phyloP scores from a whole-genome alignment of 352 stramenopile species.

The Globisporangium apiculatum region DNA sequence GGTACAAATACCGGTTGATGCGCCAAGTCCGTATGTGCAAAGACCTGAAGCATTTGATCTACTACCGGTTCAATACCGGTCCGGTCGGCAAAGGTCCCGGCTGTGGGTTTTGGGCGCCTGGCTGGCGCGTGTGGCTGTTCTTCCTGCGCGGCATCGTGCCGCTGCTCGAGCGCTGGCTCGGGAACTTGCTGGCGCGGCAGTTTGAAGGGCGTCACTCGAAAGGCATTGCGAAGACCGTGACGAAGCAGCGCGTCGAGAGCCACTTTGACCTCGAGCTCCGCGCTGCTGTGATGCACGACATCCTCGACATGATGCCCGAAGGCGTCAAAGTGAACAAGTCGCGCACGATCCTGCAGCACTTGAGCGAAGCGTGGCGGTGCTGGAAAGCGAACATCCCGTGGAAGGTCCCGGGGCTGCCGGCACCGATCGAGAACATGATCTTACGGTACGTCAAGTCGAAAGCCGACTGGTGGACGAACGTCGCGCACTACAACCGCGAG shows the following conservation, averaged over 20 bases:
- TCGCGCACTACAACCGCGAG: slow-evolving; percentile 99
- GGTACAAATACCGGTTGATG: slow-evolving; percentile 99
- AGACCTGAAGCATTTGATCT: slow-evolving; percentile 99
- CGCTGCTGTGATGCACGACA: slow-evolving; percentile 99
- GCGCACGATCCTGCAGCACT: slow-evolving; percentile 96
- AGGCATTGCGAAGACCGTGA: slow-evolving; percentile 98
- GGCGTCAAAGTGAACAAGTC: slow-evolving; percentile 99
- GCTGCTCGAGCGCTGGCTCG: slow-evolving; percentile 97
- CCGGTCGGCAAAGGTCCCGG: slow-evolving; percentile 98
- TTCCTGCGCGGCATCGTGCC: slow-evolving; percentile 99
- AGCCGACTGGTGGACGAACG: slow-evolving; percentile 97
- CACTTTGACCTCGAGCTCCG: slow-evolving; percentile 99
- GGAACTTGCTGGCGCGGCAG: slow-evolving; percentile 98
- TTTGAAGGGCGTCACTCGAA: slow-evolving; percentile 99
- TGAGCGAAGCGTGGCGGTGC: slow-evolving; percentile 98
- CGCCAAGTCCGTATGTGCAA: slow-evolving; percentile 98
- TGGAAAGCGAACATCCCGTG: slow-evolving; percentile 99
- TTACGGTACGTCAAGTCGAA: slow-evolving; percentile 99
- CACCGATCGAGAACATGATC: slow-evolving; percentile 99
- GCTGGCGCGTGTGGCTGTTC: slow-evolving; percentile 99
- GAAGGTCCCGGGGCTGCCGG: slow-evolving; percentile 99
- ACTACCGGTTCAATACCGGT: slow-evolving; percentile 99
- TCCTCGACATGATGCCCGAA: slow-evolving; percentile 99
- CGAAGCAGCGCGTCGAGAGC: slow-evolving; percentile 99
- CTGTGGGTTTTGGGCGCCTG: slow-evolving; percentile 98